Percentiles rank a stretch among this genome's conserved stretches.
phyloP scores from a whole-genome alignment of 2,329 filamentous ascomycete genomes.

The Penicillium sp. region DNA sequence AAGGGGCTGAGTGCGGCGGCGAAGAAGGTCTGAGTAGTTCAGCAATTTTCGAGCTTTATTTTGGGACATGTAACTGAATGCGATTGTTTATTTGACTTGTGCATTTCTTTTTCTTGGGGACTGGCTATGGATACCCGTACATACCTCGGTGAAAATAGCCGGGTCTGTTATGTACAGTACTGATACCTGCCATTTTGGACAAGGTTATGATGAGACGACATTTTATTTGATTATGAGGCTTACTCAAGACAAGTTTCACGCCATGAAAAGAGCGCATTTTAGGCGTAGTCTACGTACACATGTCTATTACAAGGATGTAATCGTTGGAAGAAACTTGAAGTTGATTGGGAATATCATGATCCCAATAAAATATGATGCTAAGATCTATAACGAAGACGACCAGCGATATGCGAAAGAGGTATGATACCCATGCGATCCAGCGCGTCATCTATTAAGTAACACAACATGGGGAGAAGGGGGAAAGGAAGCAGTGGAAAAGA shows the following conservation, averaged over 20 bases:
- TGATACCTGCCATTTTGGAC: background rate
- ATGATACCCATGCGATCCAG: conserved; percentile 19
- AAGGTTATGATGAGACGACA: conserved; percentile 16
- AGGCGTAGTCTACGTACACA: too few species aligned
- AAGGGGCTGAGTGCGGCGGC: conserved; percentile 26
- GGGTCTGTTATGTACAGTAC: conserved; percentile 1
- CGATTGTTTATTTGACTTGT: conserved; percentile 13
- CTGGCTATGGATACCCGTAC: conserved; percentile 2
- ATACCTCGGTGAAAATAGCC: background rate
- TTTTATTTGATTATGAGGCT: conserved; percentile 10
- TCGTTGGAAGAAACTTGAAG: background rate
- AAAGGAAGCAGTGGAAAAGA: conserved; percentile 11
- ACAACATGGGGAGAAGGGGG: background rate
- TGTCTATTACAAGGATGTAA: too few species aligned
- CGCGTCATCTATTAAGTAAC: conserved; percentile 24
- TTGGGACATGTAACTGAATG: background rate
- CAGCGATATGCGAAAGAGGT: background rate
- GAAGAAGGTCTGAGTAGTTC: conserved; percentile 14
- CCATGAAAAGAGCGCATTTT: too few species aligned
- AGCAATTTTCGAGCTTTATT: background rate
- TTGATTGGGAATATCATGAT: background rate
- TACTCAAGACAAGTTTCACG: background rate
- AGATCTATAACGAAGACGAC: conserved; percentile 5
- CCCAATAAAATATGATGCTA: conserved; percentile 8
- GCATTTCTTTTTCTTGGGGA: conserved; percentile 1